Percentiles rank a stretch among this genome's conserved stretches.
phyloP scores from a whole-genome alignment of 768 basidiomycete genomes.

The Phaffia australis region DNA sequence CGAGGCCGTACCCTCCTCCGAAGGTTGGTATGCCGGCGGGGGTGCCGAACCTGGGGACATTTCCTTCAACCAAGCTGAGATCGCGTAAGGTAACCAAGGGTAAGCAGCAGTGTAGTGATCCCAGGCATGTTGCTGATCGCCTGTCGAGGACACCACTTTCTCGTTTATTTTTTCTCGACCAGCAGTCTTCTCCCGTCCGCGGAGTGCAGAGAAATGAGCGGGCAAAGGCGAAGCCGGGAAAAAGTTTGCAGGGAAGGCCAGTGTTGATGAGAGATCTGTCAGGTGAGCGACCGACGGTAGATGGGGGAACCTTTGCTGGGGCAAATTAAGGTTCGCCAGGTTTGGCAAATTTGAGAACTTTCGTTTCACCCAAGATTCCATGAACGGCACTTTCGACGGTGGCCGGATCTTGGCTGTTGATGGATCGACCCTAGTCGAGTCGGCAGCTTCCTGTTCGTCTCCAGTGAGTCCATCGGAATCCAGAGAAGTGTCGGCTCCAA shows the following conservation, averaged over 20 bases:
- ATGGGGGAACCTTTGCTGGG: constrained; percentile 16
- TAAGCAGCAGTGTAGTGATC: constrained; percentile 18
- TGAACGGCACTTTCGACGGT: not conserved
- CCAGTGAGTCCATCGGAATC: constrained; percentile 30
- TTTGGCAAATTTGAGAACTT: constrained; percentile 4
- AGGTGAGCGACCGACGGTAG: constrained; percentile 14
- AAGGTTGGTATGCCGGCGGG: not conserved
- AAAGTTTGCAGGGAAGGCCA: constrained; percentile 2
- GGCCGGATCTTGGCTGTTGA: not conserved
- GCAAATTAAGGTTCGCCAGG: not conserved
- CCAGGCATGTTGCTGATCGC: constrained; percentile 4
- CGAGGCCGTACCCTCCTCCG: not conserved
- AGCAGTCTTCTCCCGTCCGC: constrained; percentile 4
- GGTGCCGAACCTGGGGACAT: not conserved
- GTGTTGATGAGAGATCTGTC: not conserved
- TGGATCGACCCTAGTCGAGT: not conserved
- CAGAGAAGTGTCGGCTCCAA: constrained; percentile 31
- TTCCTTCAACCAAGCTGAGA: constrained; percentile 16
- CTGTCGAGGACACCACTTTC: not conserved
- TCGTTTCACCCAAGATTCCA: constrained; percentile 21
- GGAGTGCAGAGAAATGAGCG: constrained; percentile 8
- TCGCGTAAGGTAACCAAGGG: constrained; percentile 16
- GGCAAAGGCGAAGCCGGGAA: constrained; percentile 10
- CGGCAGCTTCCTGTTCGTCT: constrained; percentile 16
- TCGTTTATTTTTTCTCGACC: not conserved